phyloP scores from a whole-genome alignment of 176 grass and related monocot species.

The Raddia guianensis region DNA sequence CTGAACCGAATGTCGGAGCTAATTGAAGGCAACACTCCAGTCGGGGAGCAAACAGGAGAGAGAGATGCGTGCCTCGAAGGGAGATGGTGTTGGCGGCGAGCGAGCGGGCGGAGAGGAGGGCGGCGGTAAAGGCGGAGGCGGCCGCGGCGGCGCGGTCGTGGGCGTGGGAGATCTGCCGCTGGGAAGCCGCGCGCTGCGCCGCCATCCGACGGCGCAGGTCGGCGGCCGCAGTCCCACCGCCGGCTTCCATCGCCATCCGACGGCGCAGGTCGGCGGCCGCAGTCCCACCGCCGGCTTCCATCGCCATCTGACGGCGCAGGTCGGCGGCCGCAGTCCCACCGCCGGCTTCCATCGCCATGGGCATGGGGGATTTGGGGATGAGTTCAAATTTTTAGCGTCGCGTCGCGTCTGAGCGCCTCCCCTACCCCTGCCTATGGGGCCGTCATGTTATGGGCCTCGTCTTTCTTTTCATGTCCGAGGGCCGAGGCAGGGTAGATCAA shows the following conservation, averaged over 20 bases:
- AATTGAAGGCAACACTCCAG: not conserved
- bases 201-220: conserved; percentile 40
- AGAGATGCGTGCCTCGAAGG: conserved; percentile 46
- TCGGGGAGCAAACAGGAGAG: not conserved
- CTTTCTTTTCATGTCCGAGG: too few relatives aligned
- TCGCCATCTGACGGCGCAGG: conserved; percentile 39
- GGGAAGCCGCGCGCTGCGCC: conserved; percentile 34
- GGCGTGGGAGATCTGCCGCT: conserved; percentile 35
- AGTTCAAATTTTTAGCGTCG: too few relatives aligned
- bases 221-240: not conserved
- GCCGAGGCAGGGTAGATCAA: too few relatives aligned
- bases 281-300: not conserved
- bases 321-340: conserved; percentile 3
- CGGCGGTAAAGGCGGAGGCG: conserved; percentile 52
- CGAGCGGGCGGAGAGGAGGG: conserved; percentile 61
- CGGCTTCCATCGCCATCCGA: conserved; percentile 45
- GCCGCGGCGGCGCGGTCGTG: conserved; percentile 35
- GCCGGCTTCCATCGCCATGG: not conserved
- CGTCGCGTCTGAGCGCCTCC: too few relatives aligned
- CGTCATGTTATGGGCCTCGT: too few relatives aligned
- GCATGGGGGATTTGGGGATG: too few relatives aligned
- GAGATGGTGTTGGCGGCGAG: conserved; percentile 45
- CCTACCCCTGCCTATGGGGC: too few relatives aligned
- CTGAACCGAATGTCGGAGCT: not conserved
- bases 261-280: conserved; percentile 26